Conservation (phyloP, 2,329 filamentous ascomycete genomes). For the Fusarium euwallaceae region DNA sequence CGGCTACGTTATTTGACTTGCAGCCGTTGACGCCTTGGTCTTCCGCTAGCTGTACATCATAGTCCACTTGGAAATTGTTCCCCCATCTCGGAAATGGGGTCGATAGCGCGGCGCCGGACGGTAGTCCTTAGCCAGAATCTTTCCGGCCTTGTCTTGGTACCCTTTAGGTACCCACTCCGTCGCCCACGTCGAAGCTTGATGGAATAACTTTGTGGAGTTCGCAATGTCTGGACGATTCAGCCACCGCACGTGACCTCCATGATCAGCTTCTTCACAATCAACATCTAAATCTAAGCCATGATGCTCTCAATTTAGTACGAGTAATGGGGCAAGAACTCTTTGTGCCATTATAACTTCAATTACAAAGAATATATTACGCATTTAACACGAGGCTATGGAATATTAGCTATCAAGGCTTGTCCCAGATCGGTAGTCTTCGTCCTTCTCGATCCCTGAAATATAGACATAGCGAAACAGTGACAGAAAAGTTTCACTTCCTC, state of each 20-base stretch:
- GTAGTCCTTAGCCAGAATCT: neutral
- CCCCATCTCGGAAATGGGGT: neutral
- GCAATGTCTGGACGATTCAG: neutral
- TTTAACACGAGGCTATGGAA: neutral
- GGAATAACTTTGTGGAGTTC: slow-evolving; percentile 18
- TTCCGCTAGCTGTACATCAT: neutral
- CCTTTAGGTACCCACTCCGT: slow-evolving; percentile 9
- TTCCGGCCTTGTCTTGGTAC: slow-evolving; percentile 1
- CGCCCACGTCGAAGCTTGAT: slow-evolving; percentile 26
- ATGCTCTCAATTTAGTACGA: neutral
- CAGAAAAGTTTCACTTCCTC: neutral
- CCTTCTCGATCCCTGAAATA: neutral
- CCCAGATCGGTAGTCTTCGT: neutral
- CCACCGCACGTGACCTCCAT: neutral
- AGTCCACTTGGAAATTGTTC: neutral
- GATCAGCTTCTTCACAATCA: neutral
- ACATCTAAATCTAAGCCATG: neutral
- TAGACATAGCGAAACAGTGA: neutral
- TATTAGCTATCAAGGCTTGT: neutral
- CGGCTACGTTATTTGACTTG: neutral
- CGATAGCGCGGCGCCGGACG: neutral
- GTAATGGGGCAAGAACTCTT: neutral
- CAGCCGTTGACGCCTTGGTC: slow-evolving; percentile 8
- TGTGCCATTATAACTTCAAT: neutral
- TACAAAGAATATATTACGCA: neutral